These are phyloP conservation scores for Apiotrichum mycotoxinovorans DNA, from an alignment of 1,284 basidiomycete genomes.

Conservation along the genomic window DNA sequence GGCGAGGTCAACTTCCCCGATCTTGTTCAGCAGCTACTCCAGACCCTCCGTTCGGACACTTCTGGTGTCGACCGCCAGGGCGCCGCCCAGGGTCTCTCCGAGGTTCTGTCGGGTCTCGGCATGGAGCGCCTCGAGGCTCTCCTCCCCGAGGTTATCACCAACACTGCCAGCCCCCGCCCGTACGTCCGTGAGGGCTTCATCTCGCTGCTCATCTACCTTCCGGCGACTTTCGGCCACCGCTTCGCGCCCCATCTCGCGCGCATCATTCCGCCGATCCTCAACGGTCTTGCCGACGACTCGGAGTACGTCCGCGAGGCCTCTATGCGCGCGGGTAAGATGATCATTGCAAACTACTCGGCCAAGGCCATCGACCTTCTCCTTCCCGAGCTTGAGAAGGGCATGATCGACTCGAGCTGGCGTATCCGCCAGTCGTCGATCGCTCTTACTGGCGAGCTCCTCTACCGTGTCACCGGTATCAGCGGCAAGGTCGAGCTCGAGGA, in stretches of 20 bases:
- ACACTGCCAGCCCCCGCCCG: constrained; percentile 80
- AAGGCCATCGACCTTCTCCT: constrained; percentile 91
- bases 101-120: constrained; percentile 91
- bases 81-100: constrained; percentile 94
- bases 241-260: constrained; percentile 95
- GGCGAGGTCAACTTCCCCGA: constrained; percentile 96
- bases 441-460: constrained; percentile 89
- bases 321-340: constrained; percentile 98
- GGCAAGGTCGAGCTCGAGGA: constrained; percentile 85
- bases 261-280: constrained; percentile 89
- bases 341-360: constrained; percentile 89
- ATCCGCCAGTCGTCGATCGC: constrained; percentile 95
- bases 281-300: constrained; percentile 86
- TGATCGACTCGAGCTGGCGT: constrained; percentile 93
- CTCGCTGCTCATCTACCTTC: constrained; percentile 92
- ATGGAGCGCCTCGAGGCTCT: constrained; percentile 96
- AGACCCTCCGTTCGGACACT: constrained; percentile 86
- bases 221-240: constrained; percentile 87
- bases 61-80: constrained; percentile 94
- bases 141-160: constrained; percentile 88
- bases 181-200: constrained; percentile 98
- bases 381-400: constrained; percentile 89
- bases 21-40: constrained; percentile 82
- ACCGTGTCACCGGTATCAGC: constrained; percentile 97
- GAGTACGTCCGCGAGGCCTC: constrained; percentile 94